Percentiles rank a stretch among this genome's conserved stretches.
Conservation (phyloP, 2,329 filamentous ascomycete species). For the Verticillium dahliae region DNA sequence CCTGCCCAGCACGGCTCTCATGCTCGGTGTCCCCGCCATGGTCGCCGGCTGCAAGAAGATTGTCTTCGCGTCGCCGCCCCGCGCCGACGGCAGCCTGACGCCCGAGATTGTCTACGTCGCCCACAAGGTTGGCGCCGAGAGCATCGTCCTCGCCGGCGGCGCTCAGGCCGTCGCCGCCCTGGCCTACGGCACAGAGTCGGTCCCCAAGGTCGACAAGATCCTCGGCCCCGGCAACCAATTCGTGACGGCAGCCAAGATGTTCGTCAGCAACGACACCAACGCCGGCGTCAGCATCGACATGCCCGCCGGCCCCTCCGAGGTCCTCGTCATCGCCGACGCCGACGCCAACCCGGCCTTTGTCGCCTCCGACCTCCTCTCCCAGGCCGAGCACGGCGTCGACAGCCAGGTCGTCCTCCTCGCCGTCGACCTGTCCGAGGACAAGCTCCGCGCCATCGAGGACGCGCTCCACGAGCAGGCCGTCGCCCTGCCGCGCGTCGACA, state of each 20-base stretch:
- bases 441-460: constrained; percentile 80
- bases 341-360: constrained; percentile 89
- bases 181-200: constrained; percentile 92
- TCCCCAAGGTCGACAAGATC: constrained; percentile 98
- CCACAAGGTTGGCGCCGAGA: constrained; percentile 92
- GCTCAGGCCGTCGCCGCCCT: constrained; percentile 94
- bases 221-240: constrained; percentile 97
- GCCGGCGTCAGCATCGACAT: constrained; percentile 96
- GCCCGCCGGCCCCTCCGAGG: constrained; percentile 94
- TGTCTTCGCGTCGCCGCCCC: constrained; percentile 84
- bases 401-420: constrained; percentile 91
- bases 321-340: constrained; percentile 90
- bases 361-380: constrained; percentile 86
- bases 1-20: constrained; percentile 92
- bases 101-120: constrained; percentile 97
- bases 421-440: constrained; percentile 65
- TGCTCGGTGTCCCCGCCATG: constrained; percentile 96
- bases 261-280: constrained; percentile 94
- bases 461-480: constrained; percentile 84
- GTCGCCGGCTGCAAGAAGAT: constrained; percentile 96
- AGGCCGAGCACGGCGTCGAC: constrained; percentile 95
- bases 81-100: constrained; percentile 81
- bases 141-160: constrained; percentile 90
- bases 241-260: constrained; percentile 97
- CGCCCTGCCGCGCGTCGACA: constrained; percentile 83